Evolutionary conservation across 768 basidiomycete genomes (phyloP), one percentile per base, ranked within the genome.

Genomic region (Boletellus ananas): DNA sequence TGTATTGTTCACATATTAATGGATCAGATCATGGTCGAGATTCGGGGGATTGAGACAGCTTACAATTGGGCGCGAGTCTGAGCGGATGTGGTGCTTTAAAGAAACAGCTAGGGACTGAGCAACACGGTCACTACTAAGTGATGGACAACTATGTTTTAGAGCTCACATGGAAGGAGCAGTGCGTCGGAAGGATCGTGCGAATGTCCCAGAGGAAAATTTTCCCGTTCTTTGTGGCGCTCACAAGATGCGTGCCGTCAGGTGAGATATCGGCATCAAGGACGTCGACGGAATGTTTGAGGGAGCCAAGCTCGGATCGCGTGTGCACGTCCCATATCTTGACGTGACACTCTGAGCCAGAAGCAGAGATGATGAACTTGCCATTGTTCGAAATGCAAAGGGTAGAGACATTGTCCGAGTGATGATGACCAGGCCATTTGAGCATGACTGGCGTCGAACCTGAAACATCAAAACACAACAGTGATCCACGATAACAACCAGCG

Each of bases 331-430:
- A 62, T 23, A 61, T 45, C 38, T 50, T 62, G 52, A 54, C n/a
- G 6, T 3, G 42, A 39, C 33, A 27, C 35, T 53, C 57, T 20
- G 49, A 62, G 12, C 17, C 27, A 7, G 60, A 61, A 17, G 54
- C 60, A 34, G 60, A 59, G 20, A 56, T 11, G 9, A 62, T 41
- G 36, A 61, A 62, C 33, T 50, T 62, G 36, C 54, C 60, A 4
- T 54, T 61, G 35, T 45, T 56, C 21, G 60, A 61, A 41, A 62
- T 27, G 18, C 47, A 31, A 13, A 61, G 60, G 2, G 51, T 45
- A n/a, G 49, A 27, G 39, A 62, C 27, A 7, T 51, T 44, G 17
- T 62, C 60, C 2, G 11, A 20, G 36, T 61, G 57, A 45, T 56
- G 46, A 20, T 25, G 35, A 6, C 17, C 33, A 5, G 25, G 20